Percentiles rank a stretch among this genome's conserved stretches.
Conservation (phyloP, 1,139 yeast genomes). For the Scheffersomyces cryptocercus region DNA sequence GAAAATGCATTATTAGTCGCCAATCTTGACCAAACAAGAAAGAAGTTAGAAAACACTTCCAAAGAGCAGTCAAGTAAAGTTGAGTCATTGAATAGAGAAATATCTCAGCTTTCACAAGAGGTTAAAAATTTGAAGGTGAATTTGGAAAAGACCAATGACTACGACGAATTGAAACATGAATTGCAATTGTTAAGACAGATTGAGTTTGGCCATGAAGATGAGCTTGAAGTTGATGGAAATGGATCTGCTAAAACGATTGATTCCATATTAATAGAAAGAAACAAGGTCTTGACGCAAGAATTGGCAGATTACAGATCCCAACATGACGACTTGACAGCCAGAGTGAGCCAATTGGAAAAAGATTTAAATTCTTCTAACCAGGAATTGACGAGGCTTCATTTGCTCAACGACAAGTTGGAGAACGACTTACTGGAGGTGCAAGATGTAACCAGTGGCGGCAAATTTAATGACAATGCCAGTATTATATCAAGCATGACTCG, state of each 20-base stretch:
- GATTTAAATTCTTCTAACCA: constrained; percentile 34
- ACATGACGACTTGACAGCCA: constrained; percentile 39
- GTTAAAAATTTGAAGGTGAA: constrained; percentile 48
- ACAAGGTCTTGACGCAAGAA: constrained; percentile 62
- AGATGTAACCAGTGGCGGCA: constrained; percentile 37
- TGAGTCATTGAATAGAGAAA: constrained; percentile 47
- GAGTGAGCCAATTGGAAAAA: constrained; percentile 42
- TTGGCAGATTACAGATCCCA: constrained; percentile 57
- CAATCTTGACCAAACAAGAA: constrained; percentile 55
- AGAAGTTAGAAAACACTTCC: constrained; percentile 28
- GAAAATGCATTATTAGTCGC: constrained; percentile 68
- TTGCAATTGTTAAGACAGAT: constrained; percentile 69
- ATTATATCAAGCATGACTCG: constrained; percentile 62
- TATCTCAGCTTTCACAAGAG: constrained; percentile 50
- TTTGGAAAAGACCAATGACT: constrained; percentile 54
- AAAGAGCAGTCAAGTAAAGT: constrained; percentile 34
- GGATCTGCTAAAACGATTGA: constrained; percentile 26
- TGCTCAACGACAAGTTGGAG: constrained; percentile 64
- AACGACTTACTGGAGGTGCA: constrained; percentile 62
- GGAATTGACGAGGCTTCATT: constrained; percentile 36
- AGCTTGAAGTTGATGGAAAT: constrained; percentile 8
- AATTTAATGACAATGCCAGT: constrained; percentile 66
- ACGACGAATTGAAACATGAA: constrained; percentile 78
- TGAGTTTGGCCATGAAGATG: constrained; percentile 58
- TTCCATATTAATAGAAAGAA: constrained; percentile 55